Evolutionary conservation across 177 flowering plant genomes (phyloP).

Genomic region (Tripterygium wilfordii): DNA sequence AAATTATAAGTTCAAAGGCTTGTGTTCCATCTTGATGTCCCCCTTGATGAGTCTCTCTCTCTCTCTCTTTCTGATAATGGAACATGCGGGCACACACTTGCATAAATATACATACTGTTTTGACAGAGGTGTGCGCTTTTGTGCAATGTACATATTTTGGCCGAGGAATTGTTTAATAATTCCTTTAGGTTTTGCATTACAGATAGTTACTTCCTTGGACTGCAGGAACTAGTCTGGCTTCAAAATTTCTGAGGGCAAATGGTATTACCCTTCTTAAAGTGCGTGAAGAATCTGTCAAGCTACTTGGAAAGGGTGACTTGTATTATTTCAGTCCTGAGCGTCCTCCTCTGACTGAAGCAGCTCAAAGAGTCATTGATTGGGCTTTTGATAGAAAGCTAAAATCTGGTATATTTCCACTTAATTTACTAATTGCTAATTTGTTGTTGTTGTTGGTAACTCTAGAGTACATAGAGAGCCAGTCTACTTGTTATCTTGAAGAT

Average conservation of each 20-base stretch:
- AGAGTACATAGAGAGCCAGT: too few species aligned
- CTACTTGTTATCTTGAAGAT: too few species aligned
- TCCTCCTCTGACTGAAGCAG: constrained; percentile 72
- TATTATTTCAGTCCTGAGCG: constrained; percentile 49
- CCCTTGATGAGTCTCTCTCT: too few species aligned
- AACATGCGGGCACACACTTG: too few species aligned
- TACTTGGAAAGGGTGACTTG: constrained; percentile 54
- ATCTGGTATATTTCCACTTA: constrained; percentile 42
- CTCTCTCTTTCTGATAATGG: too few species aligned
- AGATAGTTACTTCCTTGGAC: not conserved
- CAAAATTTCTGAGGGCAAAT: constrained; percentile 59
- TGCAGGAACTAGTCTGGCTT: constrained; percentile 68
- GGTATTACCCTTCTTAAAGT: constrained; percentile 61
- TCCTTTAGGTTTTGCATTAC: too few species aligned
- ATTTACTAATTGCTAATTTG: not conserved
- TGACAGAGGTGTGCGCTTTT: too few species aligned
- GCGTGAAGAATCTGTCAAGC: constrained; percentile 56
- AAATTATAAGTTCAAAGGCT: too few species aligned
- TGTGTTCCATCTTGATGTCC: too few species aligned
- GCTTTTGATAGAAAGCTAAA: constrained; percentile 71
- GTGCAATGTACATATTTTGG: too few species aligned
- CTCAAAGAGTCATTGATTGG: constrained; percentile 76
- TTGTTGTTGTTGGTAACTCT: not conserved
- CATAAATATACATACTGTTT: too few species aligned
- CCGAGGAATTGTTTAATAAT: too few species aligned